Base-by-base conservation (phyloP, 805 yeast species). In the Schwanniomyces polymorphus region DNA sequence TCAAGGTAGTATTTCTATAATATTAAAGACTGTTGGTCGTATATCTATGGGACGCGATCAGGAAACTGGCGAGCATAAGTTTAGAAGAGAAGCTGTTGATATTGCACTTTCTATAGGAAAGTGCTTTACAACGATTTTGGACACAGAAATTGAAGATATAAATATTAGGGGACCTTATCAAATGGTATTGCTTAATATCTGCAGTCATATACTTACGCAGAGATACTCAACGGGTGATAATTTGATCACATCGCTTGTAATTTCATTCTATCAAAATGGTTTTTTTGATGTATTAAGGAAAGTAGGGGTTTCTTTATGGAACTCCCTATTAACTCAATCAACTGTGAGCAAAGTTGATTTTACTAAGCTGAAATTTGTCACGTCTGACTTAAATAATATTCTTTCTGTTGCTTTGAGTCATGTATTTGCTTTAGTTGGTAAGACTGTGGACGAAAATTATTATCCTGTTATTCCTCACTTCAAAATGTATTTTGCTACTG, bases 181-280 rank as follows among this genome's bases (percentile, higher is more conserved):
- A 18, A 54, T 78, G 40, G 72, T 74, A 3, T 38, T 70, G 4
- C 47, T 68, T 6, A 67, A 74, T 46, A 49, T 57, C 5, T 68
- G 70, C 25, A 58, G 79, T 23, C 71, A 78, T 46, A 76, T 78
- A 12, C 62, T 60, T 18, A 50, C 53, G 11, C 61, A 54, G 17
- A 58, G 52, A 33, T 67, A 61, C 16, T 49, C 65, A 47, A 56
- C 57, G 11, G 56, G 55, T 41, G 63, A 59, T 16, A 11, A 47
- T 2, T 44, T 74, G 4, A 72, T 70, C 29, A 70, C 79, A 0
- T 56, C 79, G 0, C 61, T 80, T 50, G 62, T 68, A 2, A 69
- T 82, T 21, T 59, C 76, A n/a, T 73, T 84, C 39, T 65, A 82
- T 46, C 84, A 83, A 55, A 58, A 67, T 37, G 79, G 77, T 7